A percentile compares a stretch with the other conserved stretches of the same genome.
Conservation (phyloP, 306 rosid species). For the Quercus robur region DNA sequence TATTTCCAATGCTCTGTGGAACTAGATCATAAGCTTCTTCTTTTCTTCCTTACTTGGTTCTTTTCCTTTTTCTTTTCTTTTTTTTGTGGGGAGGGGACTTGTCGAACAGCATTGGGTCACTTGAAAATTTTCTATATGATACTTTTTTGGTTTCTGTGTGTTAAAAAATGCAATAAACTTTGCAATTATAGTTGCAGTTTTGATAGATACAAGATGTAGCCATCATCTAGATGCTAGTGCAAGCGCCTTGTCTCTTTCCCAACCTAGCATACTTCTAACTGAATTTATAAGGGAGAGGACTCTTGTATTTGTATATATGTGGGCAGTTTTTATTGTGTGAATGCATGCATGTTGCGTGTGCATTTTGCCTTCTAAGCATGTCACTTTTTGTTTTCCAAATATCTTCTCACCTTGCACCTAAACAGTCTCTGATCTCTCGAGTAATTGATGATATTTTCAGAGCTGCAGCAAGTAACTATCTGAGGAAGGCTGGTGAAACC, state of each 20-base stretch:
- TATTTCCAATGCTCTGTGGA: no score
- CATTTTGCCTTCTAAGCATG: background rate
- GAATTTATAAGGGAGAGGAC: background rate
- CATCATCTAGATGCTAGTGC: background rate
- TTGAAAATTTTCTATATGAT: background rate
- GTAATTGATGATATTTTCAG: constrained; percentile 36
- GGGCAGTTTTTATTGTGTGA: background rate
- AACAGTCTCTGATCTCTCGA: background rate
- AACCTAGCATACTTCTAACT: background rate
- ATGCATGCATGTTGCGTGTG: background rate
- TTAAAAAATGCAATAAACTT: background rate
- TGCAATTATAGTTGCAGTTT: background rate
- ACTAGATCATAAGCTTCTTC: no score
- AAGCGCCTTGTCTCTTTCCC: background rate
- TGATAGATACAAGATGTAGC: background rate
- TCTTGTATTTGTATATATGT: constrained; percentile 4
- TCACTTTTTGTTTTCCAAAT: background rate
- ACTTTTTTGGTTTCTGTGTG: background rate
- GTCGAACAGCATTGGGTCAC: background rate
- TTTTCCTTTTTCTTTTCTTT: background rate
- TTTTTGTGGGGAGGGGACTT: background rate
- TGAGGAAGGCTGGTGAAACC: constrained; percentile 77
- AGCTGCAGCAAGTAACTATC: constrained; percentile 67
- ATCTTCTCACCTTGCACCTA: background rate
- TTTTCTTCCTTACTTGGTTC: background rate